Percentiles rank a stretch among this genome's conserved stretches.
These are phyloP conservation scores for Pichia norvegensis DNA, from an alignment of 1,139 yeast genomes.

Conservation along the genomic window DNA sequence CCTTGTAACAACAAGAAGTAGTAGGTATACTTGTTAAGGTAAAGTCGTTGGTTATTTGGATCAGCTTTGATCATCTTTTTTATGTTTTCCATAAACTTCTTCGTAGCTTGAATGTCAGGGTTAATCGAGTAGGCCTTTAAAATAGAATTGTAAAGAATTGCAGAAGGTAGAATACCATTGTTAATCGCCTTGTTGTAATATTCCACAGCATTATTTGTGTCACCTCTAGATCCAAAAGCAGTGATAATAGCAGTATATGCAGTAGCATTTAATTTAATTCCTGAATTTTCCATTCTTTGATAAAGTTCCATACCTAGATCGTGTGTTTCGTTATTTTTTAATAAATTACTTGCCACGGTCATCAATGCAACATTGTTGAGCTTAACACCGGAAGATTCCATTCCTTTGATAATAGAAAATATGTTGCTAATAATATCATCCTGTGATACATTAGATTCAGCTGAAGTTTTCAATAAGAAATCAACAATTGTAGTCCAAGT, in stretches of 20 bases:
- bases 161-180: constrained; percentile 32
- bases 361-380: constrained; percentile 47
- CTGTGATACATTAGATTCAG: constrained; percentile 28
- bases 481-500: constrained; percentile 62
- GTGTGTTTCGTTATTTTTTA: constrained; percentile 39
- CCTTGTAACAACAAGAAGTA: constrained; percentile 47
- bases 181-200: constrained; percentile 40
- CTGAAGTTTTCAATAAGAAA: constrained; percentile 41
- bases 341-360: constrained; percentile 50
- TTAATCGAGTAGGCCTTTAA: constrained; percentile 39
- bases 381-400: constrained; percentile 36
- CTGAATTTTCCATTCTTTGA: constrained; percentile 34
- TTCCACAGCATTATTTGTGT: constrained; percentile 38
- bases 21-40: constrained; percentile 51
- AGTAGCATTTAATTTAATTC: constrained; percentile 31
- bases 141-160: constrained; percentile 54
- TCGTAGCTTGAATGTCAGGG: constrained; percentile 16
- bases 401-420: constrained; percentile 32
- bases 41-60: constrained; percentile 13
- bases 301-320: constrained; percentile 49
- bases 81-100: constrained; percentile 18
- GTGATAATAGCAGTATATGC: constrained; percentile 52
- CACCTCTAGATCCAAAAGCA: constrained; percentile 49
- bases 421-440: constrained; percentile 36
- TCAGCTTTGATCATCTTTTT: constrained; percentile 9